Conservation (phyloP, 495 filamentous ascomycete species). For the Penicillium silybi region DNA sequence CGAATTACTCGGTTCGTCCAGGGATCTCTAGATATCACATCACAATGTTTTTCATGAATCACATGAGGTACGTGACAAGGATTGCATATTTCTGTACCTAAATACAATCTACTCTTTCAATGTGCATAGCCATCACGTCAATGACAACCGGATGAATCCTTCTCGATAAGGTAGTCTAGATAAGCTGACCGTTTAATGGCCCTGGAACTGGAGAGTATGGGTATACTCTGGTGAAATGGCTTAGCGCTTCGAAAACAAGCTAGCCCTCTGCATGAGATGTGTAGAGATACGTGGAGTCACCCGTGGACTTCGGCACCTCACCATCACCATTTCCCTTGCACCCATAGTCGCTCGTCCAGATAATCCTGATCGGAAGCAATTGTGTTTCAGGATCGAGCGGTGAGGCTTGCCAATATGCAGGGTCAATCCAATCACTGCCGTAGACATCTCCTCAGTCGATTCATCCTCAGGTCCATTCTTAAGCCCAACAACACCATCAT, state of each 20-base stretch:
- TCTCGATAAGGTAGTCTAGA: too few relatives aligned
- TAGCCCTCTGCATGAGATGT: too few relatives aligned
- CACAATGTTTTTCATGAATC: not conserved
- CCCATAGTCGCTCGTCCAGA: not conserved
- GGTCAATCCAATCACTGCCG: not conserved
- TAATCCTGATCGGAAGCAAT: not conserved
- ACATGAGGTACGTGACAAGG: not conserved
- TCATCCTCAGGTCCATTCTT: not conserved
- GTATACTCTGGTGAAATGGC: not conserved
- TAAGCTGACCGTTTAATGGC: not conserved
- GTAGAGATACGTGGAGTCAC: too few relatives aligned
- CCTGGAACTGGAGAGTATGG: not conserved
- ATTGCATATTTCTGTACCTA: not conserved
- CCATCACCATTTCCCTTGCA: too few relatives aligned
- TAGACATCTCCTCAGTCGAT: not conserved
- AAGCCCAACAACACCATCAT: not conserved
- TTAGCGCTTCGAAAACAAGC: not conserved
- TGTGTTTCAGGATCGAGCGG: not conserved
- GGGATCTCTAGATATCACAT: not conserved
- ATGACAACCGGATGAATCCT: not conserved
- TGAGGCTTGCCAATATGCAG: not conserved
- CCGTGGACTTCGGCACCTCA: too few relatives aligned
- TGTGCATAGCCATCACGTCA: not conserved
- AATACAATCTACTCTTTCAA: not conserved
- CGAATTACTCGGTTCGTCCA: too few relatives aligned